Base-by-base conservation (phyloP, 1,284 basidiomycete species). In the Butyriboletus pseudospeciosus region DNA sequence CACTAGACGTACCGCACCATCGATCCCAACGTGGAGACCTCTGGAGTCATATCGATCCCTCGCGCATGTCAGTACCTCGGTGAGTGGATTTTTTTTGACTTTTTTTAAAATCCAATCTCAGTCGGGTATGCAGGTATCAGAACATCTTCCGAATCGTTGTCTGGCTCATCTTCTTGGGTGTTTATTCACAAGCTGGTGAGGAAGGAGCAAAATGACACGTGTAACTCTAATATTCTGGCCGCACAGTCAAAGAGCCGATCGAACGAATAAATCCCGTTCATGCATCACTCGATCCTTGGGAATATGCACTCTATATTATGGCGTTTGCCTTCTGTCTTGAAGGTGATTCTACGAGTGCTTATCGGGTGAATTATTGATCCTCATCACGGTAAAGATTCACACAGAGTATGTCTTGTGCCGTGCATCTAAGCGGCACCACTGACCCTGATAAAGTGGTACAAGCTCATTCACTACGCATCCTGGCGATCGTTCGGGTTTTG, bases 51-150 rank as follows among this genome's bases (percentile, higher is more conserved):
- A 66, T 94, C 20, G 80, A 94, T 63, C 84, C 92, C 3, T 76
- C 84, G 14, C 82, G 94, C n/a, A 74, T 97, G 46, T 84, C 82
- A 25, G 92, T 96, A n/a, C 94, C 94, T 14, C 80, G 87, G 79
- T 91, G 76, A 64, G 65, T 26, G 13, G 3, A 25, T 17, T 57
- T 32, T 30, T 30, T 20, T 20, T 20, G 20, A 25, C 8, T 0
- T 3, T 8, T 8, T 28, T 26, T 39, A 49, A 2, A 38, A 25
- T 45, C 12, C 55, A 32, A 38, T 37, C 46, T 54, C 50, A 54
- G 46, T 39, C 10, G 5, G 30, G 12, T 55, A 7, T 39, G 16
- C 52, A 86, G 86, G 53, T 91, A 90, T 64, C 90, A 90, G 64
- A 92, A 90, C 59, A 77, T 82, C 42, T 83, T 91, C 64, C 80